phyloP scores from a whole-genome alignment of 805 yeast genomes.

The Candida taoyuanica region DNA sequence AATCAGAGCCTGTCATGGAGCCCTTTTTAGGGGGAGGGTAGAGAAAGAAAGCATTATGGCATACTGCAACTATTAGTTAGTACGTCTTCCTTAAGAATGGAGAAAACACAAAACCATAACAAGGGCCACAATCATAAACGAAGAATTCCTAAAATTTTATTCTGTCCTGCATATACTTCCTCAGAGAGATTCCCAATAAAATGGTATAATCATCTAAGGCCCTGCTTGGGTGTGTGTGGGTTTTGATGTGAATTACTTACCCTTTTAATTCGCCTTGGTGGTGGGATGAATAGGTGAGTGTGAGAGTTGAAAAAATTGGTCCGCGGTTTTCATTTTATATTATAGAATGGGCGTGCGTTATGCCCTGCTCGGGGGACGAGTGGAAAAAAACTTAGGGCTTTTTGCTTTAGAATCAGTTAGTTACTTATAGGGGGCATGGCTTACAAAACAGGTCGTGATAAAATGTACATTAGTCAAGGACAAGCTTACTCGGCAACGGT shows the following conservation, averaged over 20 bases:
- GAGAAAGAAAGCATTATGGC: too few species aligned
- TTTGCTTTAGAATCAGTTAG: too few species aligned
- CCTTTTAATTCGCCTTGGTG: too few species aligned
- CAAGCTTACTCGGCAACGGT: conserved; percentile 50
- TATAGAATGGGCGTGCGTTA: too few species aligned
- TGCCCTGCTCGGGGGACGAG: neutral
- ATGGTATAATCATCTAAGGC: conserved; percentile 31
- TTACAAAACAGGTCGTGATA: conserved; percentile 22
- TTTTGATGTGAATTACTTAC: conserved; percentile 1
- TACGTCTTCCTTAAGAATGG: too few species aligned
- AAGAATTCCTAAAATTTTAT: conserved; percentile 62
- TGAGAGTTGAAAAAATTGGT: neutral
- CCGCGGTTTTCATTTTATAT: neutral
- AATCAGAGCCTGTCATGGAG: conserved; percentile 2
- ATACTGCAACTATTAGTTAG: too few species aligned
- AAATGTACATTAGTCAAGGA: conserved; percentile 27
- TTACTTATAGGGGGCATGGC: too few species aligned
- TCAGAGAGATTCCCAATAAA: conserved; percentile 43
- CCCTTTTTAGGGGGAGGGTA: too few species aligned
- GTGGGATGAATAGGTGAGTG: too few species aligned
- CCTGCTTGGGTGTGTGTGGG: neutral
- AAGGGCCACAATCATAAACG: conserved; percentile 59
- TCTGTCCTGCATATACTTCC: conserved; percentile 77
- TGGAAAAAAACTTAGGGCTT: too few species aligned
- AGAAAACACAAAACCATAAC: too few species aligned